Evolutionary conservation across 805 yeast genomes (phyloP), one percentile per base, ranked within the genome.

Genomic region (Torulaspora quercuum): DNA sequence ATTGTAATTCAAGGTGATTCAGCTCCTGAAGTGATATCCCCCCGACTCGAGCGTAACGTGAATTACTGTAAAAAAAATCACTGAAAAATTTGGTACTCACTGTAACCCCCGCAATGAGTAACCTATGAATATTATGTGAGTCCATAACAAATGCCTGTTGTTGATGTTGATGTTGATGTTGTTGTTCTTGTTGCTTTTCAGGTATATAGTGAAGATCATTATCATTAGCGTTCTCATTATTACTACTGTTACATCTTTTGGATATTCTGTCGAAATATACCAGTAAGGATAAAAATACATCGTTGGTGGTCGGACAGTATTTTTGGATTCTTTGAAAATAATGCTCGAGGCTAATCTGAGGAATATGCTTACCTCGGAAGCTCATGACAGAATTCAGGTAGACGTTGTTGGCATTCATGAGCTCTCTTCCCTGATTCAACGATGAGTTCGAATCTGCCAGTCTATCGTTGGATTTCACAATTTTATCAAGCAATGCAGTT

Each of bases 221-320:
- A 22, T 40, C 35, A 9, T 26, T 37, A 17, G 36, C 33, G 29
- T 20, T 33, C 9, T 27, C 37, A 23, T 35, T 39, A 25, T 52
- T 48, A 38, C 29, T 49, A 42, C 45, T 52, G 35, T 59, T 58
- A 46, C 59, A 52, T 44, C 85, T 73, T 54, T 85, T 85, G 12
- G 95, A 92, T 29, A 90, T 87, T 45, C 97, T 69, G 63, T 92
- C 99, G 65, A 92, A 88, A 61, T 92, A 92, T 19, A 92, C 97
- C 51, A 92, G 69, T 22, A 92, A 65, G 24, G 95, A 81, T 31
- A 92, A 66, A 61, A 89, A 92, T 21, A 92, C 97, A 59, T 92
- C 97, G 62, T 90, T 90, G 2, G 98, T 89, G n/a, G 92, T 92
- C 0, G 99, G 97, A 61, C 99, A 92, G 64, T 92, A 92, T 63